phyloP scores from a whole-genome alignment of 2,329 filamentous ascomycete genomes.

The Ilyonectria mors-panacis region DNA sequence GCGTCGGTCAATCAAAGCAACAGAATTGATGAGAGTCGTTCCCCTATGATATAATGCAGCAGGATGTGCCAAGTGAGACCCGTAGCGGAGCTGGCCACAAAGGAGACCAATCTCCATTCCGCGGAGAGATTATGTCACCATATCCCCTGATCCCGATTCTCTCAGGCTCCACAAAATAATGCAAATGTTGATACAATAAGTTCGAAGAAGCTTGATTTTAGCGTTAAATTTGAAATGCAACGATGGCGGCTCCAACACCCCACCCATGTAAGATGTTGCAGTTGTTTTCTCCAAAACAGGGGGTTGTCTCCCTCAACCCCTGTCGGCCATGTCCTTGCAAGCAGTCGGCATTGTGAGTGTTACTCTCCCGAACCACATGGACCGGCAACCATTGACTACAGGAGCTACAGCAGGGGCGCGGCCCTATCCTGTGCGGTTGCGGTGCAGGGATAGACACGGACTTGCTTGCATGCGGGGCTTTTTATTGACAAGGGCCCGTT shows the following conservation, averaged over 20 bases:
- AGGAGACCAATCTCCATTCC: not conserved
- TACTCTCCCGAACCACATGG: not conserved
- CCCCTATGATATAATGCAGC: not conserved
- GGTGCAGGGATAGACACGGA: not conserved
- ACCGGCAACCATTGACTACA: not conserved
- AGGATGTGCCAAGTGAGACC: not conserved
- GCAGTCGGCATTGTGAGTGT: too few relatives aligned
- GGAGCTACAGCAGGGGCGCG: not conserved
- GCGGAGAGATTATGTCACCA: not conserved
- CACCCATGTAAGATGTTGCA: not conserved
- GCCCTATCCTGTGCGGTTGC: constrained; percentile 2
- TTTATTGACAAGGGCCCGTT: not conserved
- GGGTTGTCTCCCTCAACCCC: not conserved
- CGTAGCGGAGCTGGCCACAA: not conserved
- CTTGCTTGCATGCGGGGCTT: not conserved
- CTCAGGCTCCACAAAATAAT: not conserved
- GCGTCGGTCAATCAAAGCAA: not conserved
- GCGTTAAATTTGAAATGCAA: not conserved
- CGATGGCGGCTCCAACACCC: not conserved
- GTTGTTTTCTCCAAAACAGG: not conserved
- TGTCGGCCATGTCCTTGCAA: not conserved
- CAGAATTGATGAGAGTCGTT: not conserved
- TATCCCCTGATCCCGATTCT: not conserved
- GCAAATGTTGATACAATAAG: too few relatives aligned
- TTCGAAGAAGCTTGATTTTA: not conserved